phyloP scores from a whole-genome alignment of 2,329 filamentous ascomycete genomes.

The Leptographium flavum region DNA sequence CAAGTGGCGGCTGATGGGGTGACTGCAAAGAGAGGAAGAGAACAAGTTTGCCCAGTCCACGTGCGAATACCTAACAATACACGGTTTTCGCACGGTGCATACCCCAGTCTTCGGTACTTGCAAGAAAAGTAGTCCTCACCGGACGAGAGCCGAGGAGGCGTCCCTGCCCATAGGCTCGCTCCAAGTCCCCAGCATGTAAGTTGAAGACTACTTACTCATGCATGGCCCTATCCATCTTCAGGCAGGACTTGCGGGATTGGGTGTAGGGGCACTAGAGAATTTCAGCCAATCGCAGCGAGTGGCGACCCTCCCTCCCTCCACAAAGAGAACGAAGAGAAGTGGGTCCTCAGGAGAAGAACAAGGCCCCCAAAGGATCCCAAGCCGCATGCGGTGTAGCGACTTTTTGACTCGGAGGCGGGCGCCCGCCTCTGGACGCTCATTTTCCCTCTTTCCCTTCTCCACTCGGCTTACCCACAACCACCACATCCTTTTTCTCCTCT shows the following conservation, averaged over 20 bases:
- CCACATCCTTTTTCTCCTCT: not conserved
- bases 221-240: not conserved
- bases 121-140: no score
- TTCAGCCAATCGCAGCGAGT: constrained; percentile 2
- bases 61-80: no score
- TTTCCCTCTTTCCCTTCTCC: not conserved
- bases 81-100: no score
- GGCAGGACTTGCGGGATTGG: not conserved
- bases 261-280: not conserved
- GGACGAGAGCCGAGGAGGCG: no score
- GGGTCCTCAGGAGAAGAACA: not conserved
- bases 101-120: no score
- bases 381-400: not conserved
- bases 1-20: no score
- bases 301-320: constrained; percentile 2
- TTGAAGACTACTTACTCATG: not conserved
- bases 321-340: not conserved
- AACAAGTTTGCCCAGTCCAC: no score
- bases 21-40: no score
- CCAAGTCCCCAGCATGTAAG: no score
- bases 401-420: no score
- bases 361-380: no score
- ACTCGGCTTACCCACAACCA: not conserved
- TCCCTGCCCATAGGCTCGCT: no score
- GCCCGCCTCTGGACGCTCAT: not conserved